These are phyloP conservation scores for Sporodiniella umbellata DNA, from an alignment of 371 early-diverging fungal species.

Conservation along the genomic window DNA sequence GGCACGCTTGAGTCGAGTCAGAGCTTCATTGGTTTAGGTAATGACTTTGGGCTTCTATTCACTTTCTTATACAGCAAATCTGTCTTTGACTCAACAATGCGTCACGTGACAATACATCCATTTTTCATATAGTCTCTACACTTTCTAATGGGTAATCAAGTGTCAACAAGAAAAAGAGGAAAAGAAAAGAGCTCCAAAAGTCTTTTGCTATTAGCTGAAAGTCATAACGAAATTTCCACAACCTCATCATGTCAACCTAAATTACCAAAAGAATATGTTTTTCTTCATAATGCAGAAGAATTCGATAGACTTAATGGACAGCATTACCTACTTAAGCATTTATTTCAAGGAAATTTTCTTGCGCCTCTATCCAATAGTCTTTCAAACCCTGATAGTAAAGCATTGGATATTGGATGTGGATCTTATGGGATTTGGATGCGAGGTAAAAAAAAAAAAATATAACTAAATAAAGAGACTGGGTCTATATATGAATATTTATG, in stretches of 20 bases:
- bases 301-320: conserved; percentile 17
- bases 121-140: not conserved
- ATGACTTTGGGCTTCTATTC: too few species aligned
- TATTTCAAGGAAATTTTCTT: conserved; percentile 33
- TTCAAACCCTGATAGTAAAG: conserved; percentile 2
- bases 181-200: not conserved
- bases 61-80: too few species aligned
- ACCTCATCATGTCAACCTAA: conserved; percentile 8
- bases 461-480: not conserved
- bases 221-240: not conserved
- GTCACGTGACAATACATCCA: too few species aligned
- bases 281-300: conserved; percentile 19
- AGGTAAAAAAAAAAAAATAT: not conserved
- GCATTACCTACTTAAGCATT: conserved; percentile 33
- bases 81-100: too few species aligned
- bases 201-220: not conserved
- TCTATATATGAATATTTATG: not conserved
- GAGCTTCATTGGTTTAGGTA: too few species aligned
- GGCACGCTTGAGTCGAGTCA: too few species aligned
- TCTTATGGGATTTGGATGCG: conserved; percentile 25
- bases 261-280: conserved; percentile 5
- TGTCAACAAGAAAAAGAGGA: conserved; percentile 1
- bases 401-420: conserved; percentile 37
- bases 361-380: conserved; percentile 28
- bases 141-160: conserved; percentile 9